Percentiles rank a stretch among this genome's conserved stretches.
Conservation (phyloP, 139 green algal species). For the Nannochloris sp. region DNA sequence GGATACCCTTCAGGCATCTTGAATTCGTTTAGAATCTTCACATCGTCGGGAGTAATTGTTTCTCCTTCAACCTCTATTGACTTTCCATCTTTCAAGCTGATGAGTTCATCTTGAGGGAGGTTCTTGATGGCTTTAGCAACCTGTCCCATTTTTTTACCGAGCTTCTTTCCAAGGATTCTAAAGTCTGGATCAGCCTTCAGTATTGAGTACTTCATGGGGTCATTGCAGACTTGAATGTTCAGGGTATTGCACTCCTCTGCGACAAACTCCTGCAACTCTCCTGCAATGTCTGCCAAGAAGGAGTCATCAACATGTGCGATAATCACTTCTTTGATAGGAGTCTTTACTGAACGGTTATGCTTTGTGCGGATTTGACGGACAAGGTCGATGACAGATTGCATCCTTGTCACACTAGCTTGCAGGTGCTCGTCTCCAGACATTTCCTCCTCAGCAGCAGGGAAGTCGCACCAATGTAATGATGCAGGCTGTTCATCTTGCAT, state of each 20-base stretch:
- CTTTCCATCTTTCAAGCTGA: conserved; percentile 48
- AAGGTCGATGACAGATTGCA: conserved; percentile 85
- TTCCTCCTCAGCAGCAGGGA: conserved; percentile 39
- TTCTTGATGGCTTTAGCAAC: conserved; percentile 54
- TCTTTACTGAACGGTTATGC: conserved; percentile 57
- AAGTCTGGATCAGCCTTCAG: conserved; percentile 81
- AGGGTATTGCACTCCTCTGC: conserved; percentile 85
- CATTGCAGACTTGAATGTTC: conserved; percentile 55
- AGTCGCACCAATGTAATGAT: conserved; percentile 80
- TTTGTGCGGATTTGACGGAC: conserved; percentile 75
- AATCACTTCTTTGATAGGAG: conserved; percentile 62
- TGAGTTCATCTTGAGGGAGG: conserved; percentile 46
- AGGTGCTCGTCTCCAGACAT: conserved; percentile 52
- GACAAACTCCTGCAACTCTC: conserved; percentile 80
- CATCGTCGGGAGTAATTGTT: conserved; percentile 50
- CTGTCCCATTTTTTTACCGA: conserved; percentile 72
- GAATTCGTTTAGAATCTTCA: conserved; percentile 83
- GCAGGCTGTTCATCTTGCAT: conserved; percentile 41
- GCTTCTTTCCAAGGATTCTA: conserved; percentile 66
- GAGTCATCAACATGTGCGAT: conserved; percentile 74
- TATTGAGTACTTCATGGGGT: conserved; percentile 61
- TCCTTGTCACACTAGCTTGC: conserved; percentile 70
- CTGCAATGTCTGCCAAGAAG: conserved; percentile 80
- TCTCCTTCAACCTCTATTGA: conserved; percentile 59
- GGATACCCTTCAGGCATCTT: conserved; percentile 43